Percentiles rank a stretch among this genome's conserved stretches.
Conservation (phyloP, 139 green algal species). For the Micractinium sp. region DNA sequence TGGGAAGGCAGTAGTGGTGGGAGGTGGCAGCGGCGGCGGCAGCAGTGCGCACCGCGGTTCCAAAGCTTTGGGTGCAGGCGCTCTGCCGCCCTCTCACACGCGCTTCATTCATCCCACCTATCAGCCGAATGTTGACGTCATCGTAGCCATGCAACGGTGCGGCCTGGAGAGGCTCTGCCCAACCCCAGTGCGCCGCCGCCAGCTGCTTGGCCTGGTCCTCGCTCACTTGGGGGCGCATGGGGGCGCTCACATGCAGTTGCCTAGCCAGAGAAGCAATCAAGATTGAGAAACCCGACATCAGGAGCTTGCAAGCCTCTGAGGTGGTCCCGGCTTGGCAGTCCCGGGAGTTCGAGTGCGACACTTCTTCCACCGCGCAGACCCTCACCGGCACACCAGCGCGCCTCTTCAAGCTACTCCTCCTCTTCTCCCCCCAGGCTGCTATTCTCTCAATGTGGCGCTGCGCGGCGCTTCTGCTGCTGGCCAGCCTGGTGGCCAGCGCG, state of each 20-base stretch:
- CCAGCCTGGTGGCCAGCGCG: neutral
- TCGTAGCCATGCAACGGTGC: neutral
- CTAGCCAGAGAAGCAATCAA: neutral
- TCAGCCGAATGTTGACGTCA: neutral
- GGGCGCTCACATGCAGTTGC: no score
- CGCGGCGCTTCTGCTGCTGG: neutral
- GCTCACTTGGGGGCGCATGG: neutral
- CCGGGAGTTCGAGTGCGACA: neutral
- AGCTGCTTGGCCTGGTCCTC: neutral
- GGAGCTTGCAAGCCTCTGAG: neutral
- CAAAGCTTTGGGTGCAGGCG: no score
- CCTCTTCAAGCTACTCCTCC: neutral
- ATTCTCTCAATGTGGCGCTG: neutral
- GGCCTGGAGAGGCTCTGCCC: neutral
- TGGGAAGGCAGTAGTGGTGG: neutral
- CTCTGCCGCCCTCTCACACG: neutral
- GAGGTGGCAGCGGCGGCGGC: neutral
- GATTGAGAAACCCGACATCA: neutral
- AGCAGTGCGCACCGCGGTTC: neutral
- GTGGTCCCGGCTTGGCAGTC: neutral
- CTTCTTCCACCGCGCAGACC: neutral
- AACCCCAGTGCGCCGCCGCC: neutral
- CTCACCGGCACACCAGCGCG: neutral
- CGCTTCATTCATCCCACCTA: neutral
- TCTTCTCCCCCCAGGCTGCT: neutral